These are phyloP conservation scores for Porpolomopsis calyptriformis DNA, from an alignment of 768 basidiomycete genomes.

Conservation along the genomic window DNA sequence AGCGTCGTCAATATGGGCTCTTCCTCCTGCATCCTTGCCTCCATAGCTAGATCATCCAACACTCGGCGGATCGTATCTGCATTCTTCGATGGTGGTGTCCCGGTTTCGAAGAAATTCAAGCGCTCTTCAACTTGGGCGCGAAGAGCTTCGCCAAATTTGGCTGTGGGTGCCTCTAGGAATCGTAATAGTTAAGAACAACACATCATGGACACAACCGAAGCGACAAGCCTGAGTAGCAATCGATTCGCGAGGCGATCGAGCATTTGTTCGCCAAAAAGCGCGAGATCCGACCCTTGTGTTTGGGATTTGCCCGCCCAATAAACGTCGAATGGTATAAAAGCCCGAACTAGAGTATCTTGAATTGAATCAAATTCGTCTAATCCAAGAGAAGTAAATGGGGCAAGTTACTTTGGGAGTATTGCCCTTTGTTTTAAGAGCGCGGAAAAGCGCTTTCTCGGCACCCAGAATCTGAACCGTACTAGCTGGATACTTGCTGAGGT, in stretches of 20 bases:
- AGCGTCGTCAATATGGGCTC: conserved; percentile 48
- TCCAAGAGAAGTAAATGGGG: conserved; percentile 1
- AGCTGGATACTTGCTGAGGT: conserved; percentile 95
- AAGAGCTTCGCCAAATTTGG: conserved; percentile 93
- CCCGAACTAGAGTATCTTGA: conserved; percentile 56
- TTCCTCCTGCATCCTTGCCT: conserved; percentile 46
- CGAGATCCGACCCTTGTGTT: conserved; percentile 95
- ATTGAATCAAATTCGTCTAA: not conserved
- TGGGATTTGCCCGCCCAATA: conserved; percentile 89
- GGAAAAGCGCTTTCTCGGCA: conserved; percentile 95
- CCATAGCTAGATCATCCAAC: conserved; percentile 62
- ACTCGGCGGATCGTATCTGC: conserved; percentile 89
- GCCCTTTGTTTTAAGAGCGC: conserved; percentile 96
- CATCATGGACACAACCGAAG: not conserved
- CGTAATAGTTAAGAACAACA: not conserved
- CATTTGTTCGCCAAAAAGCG: conserved; percentile 99
- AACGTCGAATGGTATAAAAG: conserved; percentile 96
- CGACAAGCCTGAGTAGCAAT: conserved; percentile 75
- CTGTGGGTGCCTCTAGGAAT: conserved; percentile 63
- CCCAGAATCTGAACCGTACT: conserved; percentile 97
- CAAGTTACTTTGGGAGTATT: conserved; percentile 84
- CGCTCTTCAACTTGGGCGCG: conserved; percentile 93
- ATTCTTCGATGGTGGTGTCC: conserved; percentile 81
- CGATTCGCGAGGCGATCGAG: conserved; percentile 93
- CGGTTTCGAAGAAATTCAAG: conserved; percentile 87